These are phyloP conservation scores for Colletotrichum melonis DNA, from an alignment of 2,329 filamentous ascomycete species.

Conservation along the genomic window DNA sequence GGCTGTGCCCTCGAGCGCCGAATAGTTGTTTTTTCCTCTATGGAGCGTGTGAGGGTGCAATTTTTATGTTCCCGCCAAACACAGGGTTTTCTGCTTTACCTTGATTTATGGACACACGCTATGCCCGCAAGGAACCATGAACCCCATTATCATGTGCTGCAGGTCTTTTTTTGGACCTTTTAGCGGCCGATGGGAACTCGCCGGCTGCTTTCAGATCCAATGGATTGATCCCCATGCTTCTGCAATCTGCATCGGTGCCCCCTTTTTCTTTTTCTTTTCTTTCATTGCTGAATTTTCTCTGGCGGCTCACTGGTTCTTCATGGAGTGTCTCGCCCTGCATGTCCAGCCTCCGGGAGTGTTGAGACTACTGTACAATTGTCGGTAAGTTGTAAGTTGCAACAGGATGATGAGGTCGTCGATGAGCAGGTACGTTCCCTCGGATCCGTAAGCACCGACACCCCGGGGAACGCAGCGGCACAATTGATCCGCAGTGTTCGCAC, in stretches of 20 bases:
- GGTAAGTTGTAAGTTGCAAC: too few relatives aligned
- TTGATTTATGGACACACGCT: constrained; percentile 1
- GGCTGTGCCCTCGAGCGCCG: constrained; percentile 7
- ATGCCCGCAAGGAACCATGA: neutral
- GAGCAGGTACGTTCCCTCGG: neutral
- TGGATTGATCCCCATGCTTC: neutral
- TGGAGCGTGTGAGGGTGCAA: neutral
- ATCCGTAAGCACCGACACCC: neutral
- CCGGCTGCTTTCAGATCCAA: constrained; percentile 21
- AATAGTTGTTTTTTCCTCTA: neutral
- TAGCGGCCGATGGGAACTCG: constrained; percentile 18
- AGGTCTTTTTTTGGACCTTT: constrained; percentile 31
- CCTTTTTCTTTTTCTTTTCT: neutral
- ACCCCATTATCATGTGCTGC: constrained; percentile 1
- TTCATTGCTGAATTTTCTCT: neutral
- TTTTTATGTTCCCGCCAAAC: constrained; percentile 16
- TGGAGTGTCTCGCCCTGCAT: neutral
- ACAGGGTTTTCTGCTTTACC: neutral
- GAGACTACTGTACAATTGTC: neutral
- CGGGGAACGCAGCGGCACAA: neutral
- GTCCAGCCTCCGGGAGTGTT: neutral
- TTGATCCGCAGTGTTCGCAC: neutral
- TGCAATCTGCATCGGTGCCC: neutral
- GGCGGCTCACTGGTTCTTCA: neutral
- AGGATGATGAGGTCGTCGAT: neutral